Evolutionary conservation across 805 yeast species (phyloP).

Genomic region (Saccharomyces eubayanus): DNA sequence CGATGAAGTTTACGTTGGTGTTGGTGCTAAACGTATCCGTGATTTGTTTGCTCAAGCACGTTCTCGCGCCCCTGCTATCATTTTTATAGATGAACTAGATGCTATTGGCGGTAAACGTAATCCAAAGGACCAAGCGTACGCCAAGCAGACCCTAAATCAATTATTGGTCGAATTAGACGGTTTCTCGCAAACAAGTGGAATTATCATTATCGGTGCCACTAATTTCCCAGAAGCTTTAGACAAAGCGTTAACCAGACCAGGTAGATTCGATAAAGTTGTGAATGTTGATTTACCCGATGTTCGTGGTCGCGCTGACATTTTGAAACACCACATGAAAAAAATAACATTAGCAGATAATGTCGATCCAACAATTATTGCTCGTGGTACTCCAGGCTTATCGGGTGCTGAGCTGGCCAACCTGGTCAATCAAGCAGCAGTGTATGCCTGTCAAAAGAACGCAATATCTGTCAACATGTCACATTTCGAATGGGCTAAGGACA

Average conservation of each 20-base stretch:
- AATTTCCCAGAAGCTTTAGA: constrained; percentile 96
- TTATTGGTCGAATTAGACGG: constrained; percentile 94
- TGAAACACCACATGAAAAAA: constrained; percentile 84
- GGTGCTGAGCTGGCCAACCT: constrained; percentile 96
- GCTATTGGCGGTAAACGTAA: constrained; percentile 98
- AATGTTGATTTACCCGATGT: constrained; percentile 96
- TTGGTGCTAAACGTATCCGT: constrained; percentile 96
- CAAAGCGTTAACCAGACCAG: constrained; percentile 96
- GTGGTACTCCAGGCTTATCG: constrained; percentile 97
- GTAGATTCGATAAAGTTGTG: constrained; percentile 93
- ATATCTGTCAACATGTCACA: constrained; percentile 83
- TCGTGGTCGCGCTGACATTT: constrained; percentile 89
- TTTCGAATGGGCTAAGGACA: constrained; percentile 98
- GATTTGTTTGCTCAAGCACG: constrained; percentile 90
- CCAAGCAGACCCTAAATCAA: constrained; percentile 94
- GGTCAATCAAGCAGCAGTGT: constrained; percentile 96
- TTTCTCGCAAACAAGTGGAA: constrained; percentile 83
- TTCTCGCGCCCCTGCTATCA: constrained; percentile 91
- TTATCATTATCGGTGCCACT: constrained; percentile 95
- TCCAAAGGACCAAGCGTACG: constrained; percentile 96
- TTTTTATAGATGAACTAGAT: constrained; percentile 95
- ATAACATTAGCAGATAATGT: constrained; percentile 80
- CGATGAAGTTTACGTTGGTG: constrained; percentile 97
- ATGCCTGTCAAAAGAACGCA: constrained; percentile 90
- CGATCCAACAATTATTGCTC: constrained; percentile 81